Percentiles rank a stretch among this genome's conserved stretches.
Evolutionary conservation across 2,329 filamentous ascomycete species (phyloP).

Genomic region (Sclerotinia nivalis): DNA sequence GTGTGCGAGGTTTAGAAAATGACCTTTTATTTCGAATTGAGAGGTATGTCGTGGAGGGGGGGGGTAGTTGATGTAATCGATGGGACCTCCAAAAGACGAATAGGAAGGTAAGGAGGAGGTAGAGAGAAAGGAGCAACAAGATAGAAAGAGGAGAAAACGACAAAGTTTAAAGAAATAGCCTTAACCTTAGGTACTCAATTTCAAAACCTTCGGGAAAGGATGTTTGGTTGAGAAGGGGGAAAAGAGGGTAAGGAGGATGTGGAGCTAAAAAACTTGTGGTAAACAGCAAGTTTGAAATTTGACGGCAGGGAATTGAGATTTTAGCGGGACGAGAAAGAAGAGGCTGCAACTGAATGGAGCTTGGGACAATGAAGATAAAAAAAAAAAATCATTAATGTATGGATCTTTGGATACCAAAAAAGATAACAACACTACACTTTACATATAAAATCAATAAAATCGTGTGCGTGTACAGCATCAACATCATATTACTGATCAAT

Average conservation of each 20-base stretch:
- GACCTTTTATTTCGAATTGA: constrained; percentile 36
- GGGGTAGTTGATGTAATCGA: constrained; percentile 39
- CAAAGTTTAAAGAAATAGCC: constrained; percentile 4
- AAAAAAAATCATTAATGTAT: not conserved
- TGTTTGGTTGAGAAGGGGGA: constrained; percentile 6
- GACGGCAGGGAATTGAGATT: constrained; percentile 20
- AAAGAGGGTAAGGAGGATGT: constrained; percentile 20
- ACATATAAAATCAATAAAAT: not conserved
- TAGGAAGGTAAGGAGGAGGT: constrained; percentile 59
- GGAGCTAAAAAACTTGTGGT: constrained; percentile 23
- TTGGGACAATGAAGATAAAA: not conserved
- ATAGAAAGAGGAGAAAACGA: constrained; percentile 37
- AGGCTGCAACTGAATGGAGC: not conserved
- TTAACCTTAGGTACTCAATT: constrained; percentile 11
- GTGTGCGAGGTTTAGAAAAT: not conserved
- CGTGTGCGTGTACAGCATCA: not conserved
- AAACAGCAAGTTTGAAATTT: constrained; percentile 22
- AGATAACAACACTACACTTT: not conserved
- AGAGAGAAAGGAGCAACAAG: constrained; percentile 50
- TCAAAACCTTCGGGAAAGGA: constrained; percentile 5
- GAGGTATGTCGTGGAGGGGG: constrained; percentile 57
- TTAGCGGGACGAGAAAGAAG: constrained; percentile 19
- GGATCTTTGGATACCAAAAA: not conserved
- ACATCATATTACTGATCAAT: not conserved
- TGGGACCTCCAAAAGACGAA: constrained; percentile 58